Base-by-base conservation (phyloP, 2,329 filamentous ascomycete species). In the Fusarium haematococcum region DNA sequence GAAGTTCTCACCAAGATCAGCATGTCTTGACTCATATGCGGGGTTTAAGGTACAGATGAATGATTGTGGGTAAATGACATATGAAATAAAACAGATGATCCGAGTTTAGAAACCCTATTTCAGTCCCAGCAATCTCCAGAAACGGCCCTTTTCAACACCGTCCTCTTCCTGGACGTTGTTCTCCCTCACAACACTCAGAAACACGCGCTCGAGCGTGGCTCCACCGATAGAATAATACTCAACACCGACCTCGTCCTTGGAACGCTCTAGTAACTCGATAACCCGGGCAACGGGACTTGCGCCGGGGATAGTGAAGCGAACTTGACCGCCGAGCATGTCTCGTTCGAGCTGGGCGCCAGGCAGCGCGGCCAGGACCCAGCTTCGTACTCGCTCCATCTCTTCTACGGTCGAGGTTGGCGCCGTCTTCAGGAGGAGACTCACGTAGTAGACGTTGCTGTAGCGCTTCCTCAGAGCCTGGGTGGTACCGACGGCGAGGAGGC, bases 181-280 rank as follows among this genome's bases (percentile, higher is more conserved):
- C 23, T 58, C 56, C 23, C 56, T 39, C 32, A 94, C 90, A 71
- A 94, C 92, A 23, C 86, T 88, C 77, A 94, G 83, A 81, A 94
- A 94, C 0, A 94, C 91, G 69, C 92, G 89, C 81, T 94, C 92
- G 71, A 94, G 83, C 3, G 91, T 93, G 7, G 91, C 91, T 43
- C 91, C 89, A 6, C 87, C 89, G 61, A 94, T 89, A 23, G 89
- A 90, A 77, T 93, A 93, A 76, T 92, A 91, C 77, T 90, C 88
- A 48, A 93, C 83, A 0, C 91, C 90, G 18, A 93, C 79, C 14
- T 82, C 81, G 45, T 87, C 82, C 75, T 91, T 91, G 61, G 87
- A 83, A 33, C 82, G 80, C 81, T 94, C 92, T 6, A 93, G 83
- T 20, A 88, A 80, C 45, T 81, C 80, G 33, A 85, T 84, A 50